Base-by-base conservation (phyloP, 805 yeast species). In the Lipomyces spencermartinsiae region DNA sequence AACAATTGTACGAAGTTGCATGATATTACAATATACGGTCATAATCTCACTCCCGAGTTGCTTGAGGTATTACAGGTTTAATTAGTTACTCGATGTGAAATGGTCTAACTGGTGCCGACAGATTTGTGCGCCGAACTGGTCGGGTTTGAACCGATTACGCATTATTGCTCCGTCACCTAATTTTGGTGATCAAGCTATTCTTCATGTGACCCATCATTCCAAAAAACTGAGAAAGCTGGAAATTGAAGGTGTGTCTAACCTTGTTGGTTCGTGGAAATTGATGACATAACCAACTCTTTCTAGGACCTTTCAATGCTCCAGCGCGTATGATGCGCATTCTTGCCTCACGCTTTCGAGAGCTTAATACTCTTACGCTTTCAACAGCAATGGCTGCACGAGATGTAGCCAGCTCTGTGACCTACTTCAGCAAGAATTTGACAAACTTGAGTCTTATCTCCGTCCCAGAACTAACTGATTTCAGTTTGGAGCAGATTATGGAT, bases 131-230 rank as follows among this genome's bases (percentile, higher is more conserved):
- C 56, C 56, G 16, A 53, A 53, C 8, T 53, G 56, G 56, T 25
- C 56, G 56, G 29, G 6, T 0, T 29, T 53, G 33, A 53, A 53
- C 33, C 56, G 56, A 29, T 29, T 53, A 33, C 56, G 56, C 5
- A 53, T 53, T 22, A 29, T 53, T 22, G 56, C 56, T 53, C 56
- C 56, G 19, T 53, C 56, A 33, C 56, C 56, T 22, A 53, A 53
- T 29, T 29, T 53, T 12, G 8, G 33, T 53, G 56, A 22, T 16
- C 56, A 53, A 29, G 56, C 56, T 22, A 53, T 53, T n/a, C 33
- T 53, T 10, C 29, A 22, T 53, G 33, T 53, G 33, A 53, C 56
- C 33, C 33, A 53, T 29, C 56, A 53, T 29, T 22, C 56, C 33
- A 53, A 53, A 29, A 53, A 53, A 53, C 33, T 53, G 9, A 53